Evolutionary conservation across 2,329 filamentous ascomycete genomes (phyloP), one percentile per base, ranked within the genome.

Genomic region (Plenodomus biglobosus): DNA sequence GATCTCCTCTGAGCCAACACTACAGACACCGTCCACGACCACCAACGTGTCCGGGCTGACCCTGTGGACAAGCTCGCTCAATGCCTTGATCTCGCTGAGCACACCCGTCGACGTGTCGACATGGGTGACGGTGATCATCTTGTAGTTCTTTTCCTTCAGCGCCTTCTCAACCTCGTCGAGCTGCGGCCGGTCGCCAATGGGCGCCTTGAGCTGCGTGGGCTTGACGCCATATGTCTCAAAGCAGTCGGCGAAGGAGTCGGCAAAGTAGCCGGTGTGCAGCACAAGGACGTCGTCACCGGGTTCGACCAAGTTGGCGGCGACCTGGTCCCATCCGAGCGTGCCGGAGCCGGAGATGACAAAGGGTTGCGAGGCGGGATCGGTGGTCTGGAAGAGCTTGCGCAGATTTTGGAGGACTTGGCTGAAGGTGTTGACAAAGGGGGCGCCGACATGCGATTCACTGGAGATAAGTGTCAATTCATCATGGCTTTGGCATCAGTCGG

Each of bases 41-140:
- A 99, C 77, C 46, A 99, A 80, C 1, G 94, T 99, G 43, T 96
- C 86, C 0, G 94, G 94, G 53, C 90, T 95, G 56, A 96, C 89
- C 44, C 82, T 82, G 71, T 88, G 88, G 42, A 97, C 88, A 41
- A 95, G 78, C 68, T 92, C 88, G 27, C 90, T 85, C 48, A 99
- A 78, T 48, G 85, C 79, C 79, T 95, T 87, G 64, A 97, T 83
- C 72, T 97, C 92, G 68, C 88, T 95, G 41, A 99, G 78, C 20
- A 99, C 94, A 60, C 94, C 94, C 32, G 94, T 99, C 3, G 92
- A 96, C 19, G 94, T 99, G 70, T 99, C 94, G 54, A 96, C 92
- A 72, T 99, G 94, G 10, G 94, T 99, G 57, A 97, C 87, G 36
- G 92, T 97, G 65, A 99, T 76, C 54, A 92, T 73, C 82, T 97